These are phyloP conservation scores for Blastocystis hominis DNA, from an alignment of 352 stramenopile genomes.

Conservation along the genomic window DNA sequence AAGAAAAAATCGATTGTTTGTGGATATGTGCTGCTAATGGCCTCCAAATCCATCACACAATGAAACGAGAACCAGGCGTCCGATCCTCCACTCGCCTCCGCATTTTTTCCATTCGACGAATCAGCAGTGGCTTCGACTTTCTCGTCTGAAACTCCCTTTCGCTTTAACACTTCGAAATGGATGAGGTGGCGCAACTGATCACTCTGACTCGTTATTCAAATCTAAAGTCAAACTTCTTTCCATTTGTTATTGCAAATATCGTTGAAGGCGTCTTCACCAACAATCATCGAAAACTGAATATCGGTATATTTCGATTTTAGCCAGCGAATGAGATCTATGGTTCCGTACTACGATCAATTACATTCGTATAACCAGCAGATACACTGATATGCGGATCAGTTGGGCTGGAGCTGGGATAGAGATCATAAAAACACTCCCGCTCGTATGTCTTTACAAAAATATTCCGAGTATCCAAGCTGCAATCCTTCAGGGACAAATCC, in stretches of 20 bases:
- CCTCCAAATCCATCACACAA: neutral
- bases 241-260: constrained; percentile 73
- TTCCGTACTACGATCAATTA: constrained; percentile 66
- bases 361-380: constrained; percentile 22
- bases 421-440: constrained; percentile 27
- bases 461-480: neutral
- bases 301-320: constrained; percentile 64
- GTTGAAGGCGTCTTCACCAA: constrained; percentile 73
- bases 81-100: neutral
- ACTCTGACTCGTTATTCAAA: neutral
- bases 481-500: constrained; percentile 64
- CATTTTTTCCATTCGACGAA: too few relatives aligned
- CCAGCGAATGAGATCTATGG: constrained; percentile 70
- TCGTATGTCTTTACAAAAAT: constrained; percentile 47
- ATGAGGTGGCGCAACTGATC: neutral
- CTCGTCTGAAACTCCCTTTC: neutral
- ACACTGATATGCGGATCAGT: constrained; percentile 63
- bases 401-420: constrained; percentile 66
- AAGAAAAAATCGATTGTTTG: too few relatives aligned
- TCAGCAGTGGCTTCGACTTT: too few relatives aligned
- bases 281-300: constrained; percentile 70
- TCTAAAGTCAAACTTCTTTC: constrained; percentile 62
- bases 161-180: constrained; percentile 26
- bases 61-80: constrained; percentile 1
- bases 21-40: constrained; percentile 8